Conservation (phyloP, 2,329 filamentous ascomycete genomes). For the Botrytis galanthina region DNA sequence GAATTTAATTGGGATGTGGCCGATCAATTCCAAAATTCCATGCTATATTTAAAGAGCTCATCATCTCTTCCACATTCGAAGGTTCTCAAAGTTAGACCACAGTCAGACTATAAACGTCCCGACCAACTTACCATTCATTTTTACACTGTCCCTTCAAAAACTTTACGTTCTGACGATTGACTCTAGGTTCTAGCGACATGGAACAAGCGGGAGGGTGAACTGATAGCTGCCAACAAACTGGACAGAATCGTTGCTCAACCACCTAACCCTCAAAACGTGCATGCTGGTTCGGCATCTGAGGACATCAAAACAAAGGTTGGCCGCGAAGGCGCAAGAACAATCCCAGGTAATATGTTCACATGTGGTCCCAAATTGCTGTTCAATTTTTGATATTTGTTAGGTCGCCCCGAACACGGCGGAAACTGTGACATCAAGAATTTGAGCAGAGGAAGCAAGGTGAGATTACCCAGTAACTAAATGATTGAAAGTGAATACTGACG, state of each 20-base stretch:
- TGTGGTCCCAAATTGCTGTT: neutral
- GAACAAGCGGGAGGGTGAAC: slow-evolving; percentile 79
- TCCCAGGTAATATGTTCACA: slow-evolving; percentile 56
- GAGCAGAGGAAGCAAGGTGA: slow-evolving; percentile 55
- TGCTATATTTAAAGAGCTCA: neutral
- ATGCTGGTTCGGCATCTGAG: slow-evolving; percentile 64
- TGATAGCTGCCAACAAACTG: slow-evolving; percentile 68
- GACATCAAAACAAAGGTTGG: slow-evolving; percentile 65
- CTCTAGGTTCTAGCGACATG: slow-evolving; percentile 66
- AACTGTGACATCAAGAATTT: slow-evolving; percentile 93
- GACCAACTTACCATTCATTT: neutral
- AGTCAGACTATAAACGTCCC: neutral
- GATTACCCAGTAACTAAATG: neutral
- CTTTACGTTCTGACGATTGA: neutral
- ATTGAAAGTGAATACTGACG: neutral
- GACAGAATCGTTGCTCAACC: slow-evolving; percentile 73
- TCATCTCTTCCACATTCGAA: neutral
- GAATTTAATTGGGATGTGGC: neutral
- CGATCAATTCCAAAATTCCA: too few relatives aligned
- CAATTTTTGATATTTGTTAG: slow-evolving; percentile 22
- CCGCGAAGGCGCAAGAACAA: slow-evolving; percentile 76
- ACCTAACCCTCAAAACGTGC: slow-evolving; percentile 67
- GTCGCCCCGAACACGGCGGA: slow-evolving; percentile 55
- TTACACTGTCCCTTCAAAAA: neutral
- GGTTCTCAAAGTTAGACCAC: neutral